Evolutionary conservation across 1,284 basidiomycete species (phyloP), one percentile per base, ranked within the genome.

Genomic region (Bondarzewia mesenterica): DNA sequence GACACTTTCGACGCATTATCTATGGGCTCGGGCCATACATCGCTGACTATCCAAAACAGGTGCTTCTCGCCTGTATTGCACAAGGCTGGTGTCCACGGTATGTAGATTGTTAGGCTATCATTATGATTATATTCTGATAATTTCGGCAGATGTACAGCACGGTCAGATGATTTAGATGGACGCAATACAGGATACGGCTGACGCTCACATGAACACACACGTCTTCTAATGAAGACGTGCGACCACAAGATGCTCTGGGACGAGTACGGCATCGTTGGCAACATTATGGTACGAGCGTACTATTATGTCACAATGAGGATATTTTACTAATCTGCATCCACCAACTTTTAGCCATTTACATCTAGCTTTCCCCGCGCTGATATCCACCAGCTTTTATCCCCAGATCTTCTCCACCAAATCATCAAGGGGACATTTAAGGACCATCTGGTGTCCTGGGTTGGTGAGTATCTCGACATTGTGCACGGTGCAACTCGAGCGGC

Each of bases 371-470:
- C 65, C 0, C 53, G 57, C 14, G 60, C 63, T 1, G 59, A 71
- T 49, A 70, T 71, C 8, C 61, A 67, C 50, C 54, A 62, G 14
- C 51, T 65, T 2, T 27, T 71, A 0, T 55, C 65, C 5, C 63
- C 66, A 8, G 66, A 72, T 50, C 51, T 70, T 5, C 64, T 72
- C 2, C 68, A 72, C 50, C 67, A 71, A 46, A 20, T 70, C 27
- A 68, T 65, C 54, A 69, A 68, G 49, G 66, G 66, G 0, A 54
- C 60, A 2, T 68, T 68, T 56, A 69, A 69, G 46, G 68, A 70
- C 48, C 68, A 70, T 50, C 52, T 71, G 1, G 59, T 70, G 1
- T 49, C 48, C 4, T 72, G 68, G 70, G 58, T 65, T 0, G 46
- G 44, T 3, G 55, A 65, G 2, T 70, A 68, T 45, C 20, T 70